These are phyloP conservation scores for Lasiosphaeriaceae sp. DNA, from an alignment of 495 filamentous ascomycete genomes.

Conservation along the genomic window DNA sequence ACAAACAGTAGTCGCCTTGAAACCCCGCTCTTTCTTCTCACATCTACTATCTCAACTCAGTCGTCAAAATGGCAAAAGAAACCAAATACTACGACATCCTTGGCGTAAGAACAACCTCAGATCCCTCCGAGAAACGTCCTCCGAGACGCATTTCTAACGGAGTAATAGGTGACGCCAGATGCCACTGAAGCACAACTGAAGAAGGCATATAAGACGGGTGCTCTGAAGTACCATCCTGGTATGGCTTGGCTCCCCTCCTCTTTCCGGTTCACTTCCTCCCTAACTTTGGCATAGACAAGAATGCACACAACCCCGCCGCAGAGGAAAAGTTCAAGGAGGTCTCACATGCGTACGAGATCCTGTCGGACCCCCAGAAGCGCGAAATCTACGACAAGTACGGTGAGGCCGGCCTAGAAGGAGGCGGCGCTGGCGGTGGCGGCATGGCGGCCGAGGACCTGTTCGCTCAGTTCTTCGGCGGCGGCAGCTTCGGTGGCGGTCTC, in stretches of 20 bases:
- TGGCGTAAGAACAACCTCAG: constrained; percentile 60
- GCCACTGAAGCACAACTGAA: constrained; percentile 77
- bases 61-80: constrained; percentile 78
- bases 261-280: background rate
- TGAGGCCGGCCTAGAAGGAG: constrained; percentile 89
- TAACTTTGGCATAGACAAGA: constrained; percentile 70
- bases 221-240: constrained; percentile 90
- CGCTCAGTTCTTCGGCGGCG: constrained; percentile 88
- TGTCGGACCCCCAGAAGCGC: constrained; percentile 89
- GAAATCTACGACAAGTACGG: constrained; percentile 94
- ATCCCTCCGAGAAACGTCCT: background rate
- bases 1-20: constrained; percentile 2
- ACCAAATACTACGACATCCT: constrained; percentile 82
- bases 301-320: constrained; percentile 85
- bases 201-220: constrained; percentile 86
- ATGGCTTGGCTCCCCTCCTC: constrained; percentile 27
- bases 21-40: constrained; percentile 2
- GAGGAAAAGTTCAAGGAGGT: constrained; percentile 98
- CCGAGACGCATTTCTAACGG: constrained; percentile 18
- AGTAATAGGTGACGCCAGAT: constrained; percentile 62
- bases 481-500: constrained; percentile 68
- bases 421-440: constrained; percentile 70
- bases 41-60: background rate
- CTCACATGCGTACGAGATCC: constrained; percentile 88
- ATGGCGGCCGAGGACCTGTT: constrained; percentile 98